Evolutionary conservation across 441 rosid genomes (phyloP).

Genomic region (Populus hybrid): DNA sequence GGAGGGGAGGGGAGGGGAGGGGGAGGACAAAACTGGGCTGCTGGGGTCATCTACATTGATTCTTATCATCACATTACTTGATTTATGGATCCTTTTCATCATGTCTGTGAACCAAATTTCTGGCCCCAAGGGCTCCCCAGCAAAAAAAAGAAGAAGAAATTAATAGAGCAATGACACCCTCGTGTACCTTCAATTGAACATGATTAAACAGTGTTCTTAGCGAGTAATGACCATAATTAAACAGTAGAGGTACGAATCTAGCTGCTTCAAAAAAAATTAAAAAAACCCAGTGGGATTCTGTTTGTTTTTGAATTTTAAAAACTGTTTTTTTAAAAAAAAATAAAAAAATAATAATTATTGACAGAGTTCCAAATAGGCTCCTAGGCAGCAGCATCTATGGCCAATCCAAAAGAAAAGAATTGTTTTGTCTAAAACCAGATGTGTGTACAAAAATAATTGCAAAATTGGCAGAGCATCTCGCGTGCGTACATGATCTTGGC

Average conservation of each 20-base stretch:
- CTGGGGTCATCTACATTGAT: neutral
- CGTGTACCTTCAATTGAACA: neutral
- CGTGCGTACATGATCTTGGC: neutral
- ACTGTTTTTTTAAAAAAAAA: too few species aligned
- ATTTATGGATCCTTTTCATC: neutral
- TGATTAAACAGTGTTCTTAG: slow-evolving; percentile 9
- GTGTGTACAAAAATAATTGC: neutral
- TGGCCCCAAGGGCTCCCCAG: neutral
- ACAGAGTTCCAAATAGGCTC: too few species aligned
- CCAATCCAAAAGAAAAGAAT: neutral
- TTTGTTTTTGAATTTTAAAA: too few species aligned
- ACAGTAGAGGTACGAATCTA: neutral
- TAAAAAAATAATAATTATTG: too few species aligned
- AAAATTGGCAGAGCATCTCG: neutral
- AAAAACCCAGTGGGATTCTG: neutral
- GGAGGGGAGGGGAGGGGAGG: too few species aligned
- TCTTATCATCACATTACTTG: neutral
- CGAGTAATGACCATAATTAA: neutral
- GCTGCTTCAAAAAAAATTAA: neutral
- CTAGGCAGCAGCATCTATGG: neutral
- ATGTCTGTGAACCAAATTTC: neutral
- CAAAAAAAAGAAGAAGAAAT: neutral
- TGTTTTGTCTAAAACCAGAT: neutral
- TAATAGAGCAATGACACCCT: neutral
- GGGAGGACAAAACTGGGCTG: neutral